Evolutionary conservation across 257 asterid genomes (phyloP), one percentile per base, ranked within the genome.

Genomic region (Petunia axillaris): DNA sequence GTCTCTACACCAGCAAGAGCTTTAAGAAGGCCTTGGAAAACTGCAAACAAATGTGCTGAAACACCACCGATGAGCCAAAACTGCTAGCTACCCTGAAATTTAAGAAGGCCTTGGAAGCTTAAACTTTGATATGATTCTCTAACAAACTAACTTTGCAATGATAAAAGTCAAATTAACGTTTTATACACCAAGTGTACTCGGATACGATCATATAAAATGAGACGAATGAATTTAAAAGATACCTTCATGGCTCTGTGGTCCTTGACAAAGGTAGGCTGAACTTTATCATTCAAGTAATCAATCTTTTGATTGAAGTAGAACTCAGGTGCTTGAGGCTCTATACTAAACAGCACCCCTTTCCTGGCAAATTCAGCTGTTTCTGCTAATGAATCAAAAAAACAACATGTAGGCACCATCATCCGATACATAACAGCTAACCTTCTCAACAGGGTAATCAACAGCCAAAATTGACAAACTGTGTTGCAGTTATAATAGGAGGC

Each of bases 391-490:
- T 93, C 98, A 36, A 93, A 93, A 25, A 53, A 90, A 91, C 68
- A 93, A 92, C 98, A 93, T 93, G n/a, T 97, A 90, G 4, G 98
- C 93, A 43, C 98, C 98, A 77, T 93, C 98, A 78, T 93, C 98
- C 6, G 98, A 93, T 15, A 93, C 97, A 44, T 93, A 93, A 89
- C 98, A 93, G 81, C 91, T 88, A 79, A 93, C 92, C 70, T 93
- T 93, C 6, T 90, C 91, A 54, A 91, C 95, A 1, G 97, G 95
- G 82, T 93, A 93, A 87, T 93, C 98, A 59, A 85, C 94, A 4
- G 97, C 81, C 83, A 93, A 81, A 79, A 93, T 93, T 2, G 98
- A 93, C 2, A 84, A 41, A 93, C 94, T 0, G 98, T 93, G 83
- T 93, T 14, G 98, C 94, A 16, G 98, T 93, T 68, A 93, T 89